Evolutionary conservation across 768 basidiomycete species (phyloP), one percentile per base, ranked within the genome.

Genomic region (Paxillus rubicundulus): DNA sequence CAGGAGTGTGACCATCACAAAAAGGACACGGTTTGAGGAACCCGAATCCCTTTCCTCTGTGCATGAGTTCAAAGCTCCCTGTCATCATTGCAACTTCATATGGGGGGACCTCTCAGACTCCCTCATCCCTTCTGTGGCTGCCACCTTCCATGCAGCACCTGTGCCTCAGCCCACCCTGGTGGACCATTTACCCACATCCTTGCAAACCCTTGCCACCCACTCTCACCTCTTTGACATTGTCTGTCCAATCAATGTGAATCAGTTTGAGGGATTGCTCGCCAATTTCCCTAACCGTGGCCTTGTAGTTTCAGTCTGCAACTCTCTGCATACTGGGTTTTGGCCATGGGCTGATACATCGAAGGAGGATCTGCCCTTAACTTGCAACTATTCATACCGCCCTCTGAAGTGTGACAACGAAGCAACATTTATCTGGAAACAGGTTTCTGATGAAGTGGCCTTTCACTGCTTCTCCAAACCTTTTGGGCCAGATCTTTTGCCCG

Each of bases 271-370:
- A 3, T 56, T 70, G 1, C 52, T 77, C 0, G 9, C 5, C 0
- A 4, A 27, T 3, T 77, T 78, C 52, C 74, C 76, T 0, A 78
- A 77, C 45, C 68, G 52, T 9, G 36, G 58, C 0, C 70, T 74
- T 24, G 75, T 78, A 0, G 4, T 55, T 0, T 78, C 72, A 0
- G 68, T 78, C 0, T 33, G 53, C 8, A 8, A 27, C 0, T 64
- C 65, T 0, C 60, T 80, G 0, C 50, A 58, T 0, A 57, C 73
- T 2, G 77, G 78, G 1, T 78, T 78, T 56, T 80, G 77, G 78
- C 79, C 78, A 0, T 74, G 53, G 49, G 72, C 72, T 0, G 53
- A 70, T 14, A 70, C 69, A 4, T 40, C 34, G 33, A 32, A 5
- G 17, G 47, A 41, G 3, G 51, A 20, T 2, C 63, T 58, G 21